phyloP scores from a whole-genome alignment of 2,329 filamentous ascomycete genomes.

The Curvularia hawaiiensis region DNA sequence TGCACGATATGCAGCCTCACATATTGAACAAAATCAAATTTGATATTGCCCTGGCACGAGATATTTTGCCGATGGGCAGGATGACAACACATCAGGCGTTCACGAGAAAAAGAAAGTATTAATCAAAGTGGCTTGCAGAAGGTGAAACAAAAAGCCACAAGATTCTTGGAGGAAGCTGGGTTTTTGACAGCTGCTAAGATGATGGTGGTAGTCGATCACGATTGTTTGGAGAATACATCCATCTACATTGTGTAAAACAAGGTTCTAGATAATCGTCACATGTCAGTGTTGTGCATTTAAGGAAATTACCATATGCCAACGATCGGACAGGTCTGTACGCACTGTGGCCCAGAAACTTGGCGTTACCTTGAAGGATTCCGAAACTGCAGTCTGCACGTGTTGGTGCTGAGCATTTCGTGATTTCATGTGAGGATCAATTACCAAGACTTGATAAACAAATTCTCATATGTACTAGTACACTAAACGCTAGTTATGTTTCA shows the following conservation, averaged over 20 bases:
- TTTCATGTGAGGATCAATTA: no score
- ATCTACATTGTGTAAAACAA: not conserved
- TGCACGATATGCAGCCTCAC: not conserved
- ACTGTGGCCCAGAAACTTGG: not conserved
- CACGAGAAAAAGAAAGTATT: not conserved
- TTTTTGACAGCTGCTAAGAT: not conserved
- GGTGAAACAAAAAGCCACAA: not conserved
- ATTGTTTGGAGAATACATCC: not conserved
- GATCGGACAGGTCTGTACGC: not conserved
- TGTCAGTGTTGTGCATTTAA: not conserved
- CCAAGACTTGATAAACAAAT: no score
- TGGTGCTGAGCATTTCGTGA: no score
- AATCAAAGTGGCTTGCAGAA: not conserved
- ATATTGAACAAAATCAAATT: not conserved
- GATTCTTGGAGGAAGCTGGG: not conserved
- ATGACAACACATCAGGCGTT: not conserved
- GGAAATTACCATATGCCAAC: not conserved
- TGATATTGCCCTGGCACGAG: not conserved
- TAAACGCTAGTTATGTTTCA: no score
- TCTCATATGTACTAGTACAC: no score
- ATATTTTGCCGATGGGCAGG: not conserved
- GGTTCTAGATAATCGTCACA: not conserved
- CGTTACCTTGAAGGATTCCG: not conserved
- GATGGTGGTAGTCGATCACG: not conserved
- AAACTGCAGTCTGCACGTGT: no score